These are phyloP conservation scores for Blakeslea trispora DNA, from an alignment of 371 early-diverging fungal genomes.

Conservation along the genomic window DNA sequence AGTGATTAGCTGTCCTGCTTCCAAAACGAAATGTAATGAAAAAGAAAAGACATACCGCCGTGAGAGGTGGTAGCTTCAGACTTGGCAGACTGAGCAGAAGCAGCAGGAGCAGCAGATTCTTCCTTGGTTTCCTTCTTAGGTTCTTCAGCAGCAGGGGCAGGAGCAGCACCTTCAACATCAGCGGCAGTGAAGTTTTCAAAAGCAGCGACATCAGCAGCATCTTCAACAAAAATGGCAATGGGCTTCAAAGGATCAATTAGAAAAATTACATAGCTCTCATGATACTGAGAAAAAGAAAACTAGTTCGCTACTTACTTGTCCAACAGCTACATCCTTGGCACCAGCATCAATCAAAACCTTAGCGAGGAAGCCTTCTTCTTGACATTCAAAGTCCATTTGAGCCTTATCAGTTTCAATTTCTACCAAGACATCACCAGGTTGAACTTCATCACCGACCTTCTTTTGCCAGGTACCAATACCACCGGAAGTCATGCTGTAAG, in stretches of 20 bases:
- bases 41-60: constrained; percentile 14
- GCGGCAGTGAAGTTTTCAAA: constrained; percentile 80
- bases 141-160: constrained; percentile 41
- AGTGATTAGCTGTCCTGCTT: too few species aligned
- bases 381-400: constrained; percentile 99
- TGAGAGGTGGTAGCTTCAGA: constrained; percentile 12
- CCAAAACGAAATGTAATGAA: too few species aligned
- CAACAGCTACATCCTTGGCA: constrained; percentile 84
- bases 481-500: constrained; percentile 88
- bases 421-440: constrained; percentile 95
- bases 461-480: constrained; percentile 96
- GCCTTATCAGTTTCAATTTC: constrained; percentile 99
- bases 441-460: constrained; percentile 90
- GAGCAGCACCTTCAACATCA: constrained; percentile 47
- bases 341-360: constrained; percentile 88
- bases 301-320: constrained; percentile 52
- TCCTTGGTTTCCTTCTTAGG: constrained; percentile 19
- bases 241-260: constrained; percentile 57
- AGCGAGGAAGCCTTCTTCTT: constrained; percentile 97
- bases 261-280: too few species aligned
- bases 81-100: constrained; percentile 24
- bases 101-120: constrained; percentile 33
- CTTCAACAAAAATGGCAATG: constrained; percentile 91
- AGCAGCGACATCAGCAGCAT: constrained; percentile 82
- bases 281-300: too few species aligned